Evolutionary conservation across 148 eudicot genomes (phyloP), one percentile per base, ranked within the genome.

Genomic region (Nepenthes gracilis): DNA sequence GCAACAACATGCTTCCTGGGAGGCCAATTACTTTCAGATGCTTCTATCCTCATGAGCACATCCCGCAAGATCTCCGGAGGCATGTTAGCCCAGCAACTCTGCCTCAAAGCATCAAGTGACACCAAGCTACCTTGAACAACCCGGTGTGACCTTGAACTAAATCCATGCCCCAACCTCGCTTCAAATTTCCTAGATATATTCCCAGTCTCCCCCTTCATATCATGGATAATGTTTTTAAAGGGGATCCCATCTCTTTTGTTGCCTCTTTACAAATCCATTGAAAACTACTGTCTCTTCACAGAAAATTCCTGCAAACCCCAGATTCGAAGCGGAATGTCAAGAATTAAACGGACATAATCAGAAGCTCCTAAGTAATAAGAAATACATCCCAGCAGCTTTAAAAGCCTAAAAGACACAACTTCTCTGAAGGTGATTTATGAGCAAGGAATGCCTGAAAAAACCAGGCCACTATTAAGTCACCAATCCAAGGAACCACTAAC

Each of bases 51-150:
- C 82, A 81, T 74, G 38, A 92, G 73, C 47, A 92, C 94, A 63
- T 92, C 97, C 62, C 90, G 78, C 72, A 88, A 77, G 9, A 92
- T 85, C 83, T 92, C 97, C 1, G 84, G 84, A 1, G 96, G 96
- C 88, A 92, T 77, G 23, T 81, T 85, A 43, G 96, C 97, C 97
- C 97, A 92, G 53, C 93, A 77, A 66, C 94, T 88, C 68, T 81
- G 96, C 83, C 67, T 77, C 69, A 88, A 69, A 67, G 77, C 88
- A 82, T 92, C 90, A 2, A 84, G 67, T 5, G 60, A 77, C 55
- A 75, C 67, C 12, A 77, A 57, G 66, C 70, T 68, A 69, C 85
- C 96, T 59, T 82, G 85, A 52, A 88, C 90, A 43, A 80, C 90
- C 48, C 90, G 70, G 23, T 80, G 83, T 1, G 94, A 84, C 80